These are phyloP conservation scores for Beta vulgaris DNA, from an alignment of 148 eudicot genomes.

Conservation along the genomic window DNA sequence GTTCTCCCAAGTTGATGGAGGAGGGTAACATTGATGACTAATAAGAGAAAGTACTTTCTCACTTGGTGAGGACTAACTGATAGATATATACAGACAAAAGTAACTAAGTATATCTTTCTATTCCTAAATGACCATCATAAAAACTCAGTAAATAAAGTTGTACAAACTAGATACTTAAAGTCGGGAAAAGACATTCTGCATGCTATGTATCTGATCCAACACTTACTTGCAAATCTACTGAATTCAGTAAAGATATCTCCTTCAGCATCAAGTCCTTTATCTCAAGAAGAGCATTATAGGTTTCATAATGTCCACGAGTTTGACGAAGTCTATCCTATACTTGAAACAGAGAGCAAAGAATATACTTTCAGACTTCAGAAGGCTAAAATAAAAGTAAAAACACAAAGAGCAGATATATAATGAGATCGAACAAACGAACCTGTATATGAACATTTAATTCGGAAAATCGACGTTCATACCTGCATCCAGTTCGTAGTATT, in stretches of 20 bases:
- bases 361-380: background rate
- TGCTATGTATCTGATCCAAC: background rate
- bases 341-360: conserved; percentile 1
- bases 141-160: background rate
- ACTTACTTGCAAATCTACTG: conserved; percentile 62
- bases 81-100: background rate
- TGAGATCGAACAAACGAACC: conserved; percentile 32
- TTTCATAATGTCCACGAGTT: conserved; percentile 65
- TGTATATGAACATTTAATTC: conserved; percentile 62
- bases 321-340: conserved; percentile 51
- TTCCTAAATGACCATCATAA: background rate
- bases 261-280: conserved; percentile 71
- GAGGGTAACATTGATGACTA: background rate
- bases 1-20: background rate
- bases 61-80: background rate
- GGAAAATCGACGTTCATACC: conserved; percentile 68
- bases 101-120: background rate
- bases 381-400: background rate
- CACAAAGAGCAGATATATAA: background rate
- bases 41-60: background rate
- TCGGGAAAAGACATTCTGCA: conserved; percentile 1
- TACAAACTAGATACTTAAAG: background rate
- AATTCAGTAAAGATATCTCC: conserved; percentile 73
- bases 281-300: conserved; percentile 66
- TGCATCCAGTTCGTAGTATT: conserved; percentile 29